Conservation (phyloP, 371 early-diverging fungal species). For the Saksenaea vasiformis region DNA sequence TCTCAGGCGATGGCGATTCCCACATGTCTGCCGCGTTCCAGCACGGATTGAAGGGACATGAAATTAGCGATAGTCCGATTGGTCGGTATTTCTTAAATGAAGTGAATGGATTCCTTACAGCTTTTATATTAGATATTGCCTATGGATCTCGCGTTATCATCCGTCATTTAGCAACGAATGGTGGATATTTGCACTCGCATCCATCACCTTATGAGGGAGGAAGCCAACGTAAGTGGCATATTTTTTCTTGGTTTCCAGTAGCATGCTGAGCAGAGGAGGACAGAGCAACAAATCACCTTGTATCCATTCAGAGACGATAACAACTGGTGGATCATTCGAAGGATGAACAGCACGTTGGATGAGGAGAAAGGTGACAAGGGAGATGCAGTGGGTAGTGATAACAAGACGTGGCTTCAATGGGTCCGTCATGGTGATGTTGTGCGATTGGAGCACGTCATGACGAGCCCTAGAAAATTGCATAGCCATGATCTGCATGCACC, state of each 20-base stretch:
- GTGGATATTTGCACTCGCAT: slow-evolving; percentile 92
- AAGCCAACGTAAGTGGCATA: slow-evolving; percentile 61
- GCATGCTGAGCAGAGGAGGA: neutral
- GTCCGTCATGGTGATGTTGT: slow-evolving; percentile 75
- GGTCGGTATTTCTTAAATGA: slow-evolving; percentile 15
- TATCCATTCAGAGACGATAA: slow-evolving; percentile 91
- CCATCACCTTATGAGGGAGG: slow-evolving; percentile 78
- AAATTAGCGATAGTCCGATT: slow-evolving; percentile 50
- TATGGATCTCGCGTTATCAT: slow-evolving; percentile 81
- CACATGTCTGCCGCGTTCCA: slow-evolving; percentile 93
- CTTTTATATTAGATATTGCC: slow-evolving; percentile 60
- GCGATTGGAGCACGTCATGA: slow-evolving; percentile 72
- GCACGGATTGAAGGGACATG: slow-evolving; percentile 76
- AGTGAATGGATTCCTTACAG: neutral
- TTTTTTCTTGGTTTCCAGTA: slow-evolving; percentile 1
- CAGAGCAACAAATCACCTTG: slow-evolving; percentile 92
- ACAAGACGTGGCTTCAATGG: slow-evolving; percentile 43
- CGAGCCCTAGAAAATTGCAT: slow-evolving; percentile 68
- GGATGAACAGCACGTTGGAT: slow-evolving; percentile 45
- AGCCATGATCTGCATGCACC: slow-evolving; percentile 67
- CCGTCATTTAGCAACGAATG: slow-evolving; percentile 72
- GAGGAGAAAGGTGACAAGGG: slow-evolving; percentile 42
- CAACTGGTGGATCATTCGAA: slow-evolving; percentile 83
- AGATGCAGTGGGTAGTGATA: slow-evolving; percentile 32
- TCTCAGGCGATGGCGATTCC: slow-evolving; percentile 88